These are phyloP conservation scores for Leccinum broughii DNA, from an alignment of 768 basidiomycete genomes.

Conservation along the genomic window DNA sequence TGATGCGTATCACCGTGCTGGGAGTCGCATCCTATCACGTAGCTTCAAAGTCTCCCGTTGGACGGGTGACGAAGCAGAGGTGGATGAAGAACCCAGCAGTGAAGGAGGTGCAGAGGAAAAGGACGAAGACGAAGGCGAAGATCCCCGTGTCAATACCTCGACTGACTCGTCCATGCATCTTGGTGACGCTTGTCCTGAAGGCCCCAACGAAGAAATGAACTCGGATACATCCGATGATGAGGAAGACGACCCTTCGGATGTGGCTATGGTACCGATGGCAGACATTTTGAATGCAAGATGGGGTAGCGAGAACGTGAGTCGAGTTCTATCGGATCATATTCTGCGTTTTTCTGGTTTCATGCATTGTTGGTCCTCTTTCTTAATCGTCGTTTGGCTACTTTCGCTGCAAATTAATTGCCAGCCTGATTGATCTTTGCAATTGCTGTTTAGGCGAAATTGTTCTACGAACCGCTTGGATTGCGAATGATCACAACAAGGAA, in stretches of 20 bases:
- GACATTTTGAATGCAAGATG: slow-evolving; percentile 93
- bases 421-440: neutral
- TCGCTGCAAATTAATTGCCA: neutral
- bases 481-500: slow-evolving; percentile 79
- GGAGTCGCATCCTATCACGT: slow-evolving; percentile 88
- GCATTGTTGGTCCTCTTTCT: neutral
- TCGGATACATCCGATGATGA: slow-evolving; percentile 45
- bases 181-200: slow-evolving; percentile 20
- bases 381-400: neutral
- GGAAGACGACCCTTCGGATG: slow-evolving; percentile 59
- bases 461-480: slow-evolving; percentile 69
- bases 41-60: slow-evolving; percentile 82
- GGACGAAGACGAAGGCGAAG: slow-evolving; percentile 33
- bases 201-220: slow-evolving; percentile 32
- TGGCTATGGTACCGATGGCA: slow-evolving; percentile 94
- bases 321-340: neutral
- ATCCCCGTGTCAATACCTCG: slow-evolving; percentile 19
- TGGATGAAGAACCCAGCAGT: slow-evolving; percentile 7
- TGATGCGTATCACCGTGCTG: slow-evolving; percentile 81
- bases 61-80: slow-evolving; percentile 37
- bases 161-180: slow-evolving; percentile 33
- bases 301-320: slow-evolving; percentile 76
- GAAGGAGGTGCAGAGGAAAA: slow-evolving; percentile 39
- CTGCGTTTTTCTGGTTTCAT: neutral
- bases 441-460: slow-evolving; percentile 70